phyloP scores from a whole-genome alignment of 441 rosid genomes.

The Adansonia rubrostipa region DNA sequence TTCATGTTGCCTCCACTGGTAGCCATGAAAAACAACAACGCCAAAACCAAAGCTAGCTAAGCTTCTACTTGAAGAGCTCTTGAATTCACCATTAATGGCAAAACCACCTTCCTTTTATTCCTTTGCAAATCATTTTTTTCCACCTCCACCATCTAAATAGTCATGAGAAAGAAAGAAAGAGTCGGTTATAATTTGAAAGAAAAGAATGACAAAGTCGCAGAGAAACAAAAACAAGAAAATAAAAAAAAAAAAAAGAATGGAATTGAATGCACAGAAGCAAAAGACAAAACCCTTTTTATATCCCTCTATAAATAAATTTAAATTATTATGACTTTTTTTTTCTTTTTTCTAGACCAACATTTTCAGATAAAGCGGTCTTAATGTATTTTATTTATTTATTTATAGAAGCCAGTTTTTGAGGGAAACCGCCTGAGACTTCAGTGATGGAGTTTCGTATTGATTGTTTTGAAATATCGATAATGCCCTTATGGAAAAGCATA shows the following conservation, averaged over 20 bases:
- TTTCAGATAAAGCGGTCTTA: slow-evolving; percentile 57
- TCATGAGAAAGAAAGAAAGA: slow-evolving; percentile 8
- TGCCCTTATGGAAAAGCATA: slow-evolving; percentile 16
- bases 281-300: slow-evolving; percentile 29
- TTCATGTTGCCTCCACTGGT: slow-evolving; percentile 33
- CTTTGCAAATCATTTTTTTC: slow-evolving; percentile 27
- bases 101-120: slow-evolving; percentile 29
- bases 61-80: slow-evolving; percentile 30
- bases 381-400: too few species aligned
- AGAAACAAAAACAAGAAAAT: slow-evolving; percentile 8
- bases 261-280: slow-evolving; percentile 47
- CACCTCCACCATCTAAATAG: slow-evolving; percentile 13
- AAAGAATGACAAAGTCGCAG: slow-evolving; percentile 10
- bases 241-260: slow-evolving; percentile 20
- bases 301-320: slow-evolving; percentile 29
- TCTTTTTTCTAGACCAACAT: slow-evolving; percentile 26
- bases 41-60: slow-evolving; percentile 17
- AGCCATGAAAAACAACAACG: slow-evolving; percentile 49
- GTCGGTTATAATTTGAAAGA: slow-evolving; percentile 31
- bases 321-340: slow-evolving; percentile 36
- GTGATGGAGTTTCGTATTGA: slow-evolving; percentile 24
- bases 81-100: slow-evolving; percentile 43
- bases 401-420: background rate
- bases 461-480: slow-evolving; percentile 27
- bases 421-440: slow-evolving; percentile 33